Base-by-base conservation (phyloP, 2,329 filamentous ascomycete species). In the Thelonectria olida region DNA sequence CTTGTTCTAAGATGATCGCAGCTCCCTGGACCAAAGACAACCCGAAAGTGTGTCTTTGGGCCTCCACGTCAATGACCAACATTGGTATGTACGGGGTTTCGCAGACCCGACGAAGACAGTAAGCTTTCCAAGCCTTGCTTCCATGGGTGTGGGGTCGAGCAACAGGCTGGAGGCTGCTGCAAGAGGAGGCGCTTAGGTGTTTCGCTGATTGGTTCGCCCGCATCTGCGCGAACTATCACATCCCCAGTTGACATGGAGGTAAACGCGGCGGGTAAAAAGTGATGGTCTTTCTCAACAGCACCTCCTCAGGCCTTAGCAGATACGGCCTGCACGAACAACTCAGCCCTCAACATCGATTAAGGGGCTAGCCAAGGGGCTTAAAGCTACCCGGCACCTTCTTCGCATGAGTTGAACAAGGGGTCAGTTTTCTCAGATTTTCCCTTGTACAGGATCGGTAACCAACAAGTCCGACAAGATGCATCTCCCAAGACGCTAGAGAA, bases 121-220 rank as follows among this genome's bases (percentile, higher is more conserved):
- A 58, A 63, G 57, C 54, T 62, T 58, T 25, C 62, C 62, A 58
- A 67, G 65, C 61, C 61, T 59, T 64, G 54, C 51, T 55, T n/a
- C n/a, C n/a, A n/a, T 62, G 64, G 59, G 52, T 28, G 64, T 67
- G 70, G 72, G 66, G 66, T 67, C 58, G 55, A 64, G 64, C 64
- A 69, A 67, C 69, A 66, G 64, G 64, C 51, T 67, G 65, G 68
- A 66, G 64, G 64, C 51, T 67, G 65, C 62, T 68, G 68, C 65
- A 71, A 68, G 66, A 9, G 62, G 66, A 69, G 70, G 72, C 72
- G 72, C 72, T 73, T 74, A 74, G 53, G 62, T 69, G 39, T 54
- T 50, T 13, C 34, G 56, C 45, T 69, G 58, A 74, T 74, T 74
- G 72, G 72, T 39, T 52, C 50, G 27, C 23, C 48, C 38, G 61